phyloP scores from a whole-genome alignment of 805 yeast species.

The Starmerella bombicola region DNA sequence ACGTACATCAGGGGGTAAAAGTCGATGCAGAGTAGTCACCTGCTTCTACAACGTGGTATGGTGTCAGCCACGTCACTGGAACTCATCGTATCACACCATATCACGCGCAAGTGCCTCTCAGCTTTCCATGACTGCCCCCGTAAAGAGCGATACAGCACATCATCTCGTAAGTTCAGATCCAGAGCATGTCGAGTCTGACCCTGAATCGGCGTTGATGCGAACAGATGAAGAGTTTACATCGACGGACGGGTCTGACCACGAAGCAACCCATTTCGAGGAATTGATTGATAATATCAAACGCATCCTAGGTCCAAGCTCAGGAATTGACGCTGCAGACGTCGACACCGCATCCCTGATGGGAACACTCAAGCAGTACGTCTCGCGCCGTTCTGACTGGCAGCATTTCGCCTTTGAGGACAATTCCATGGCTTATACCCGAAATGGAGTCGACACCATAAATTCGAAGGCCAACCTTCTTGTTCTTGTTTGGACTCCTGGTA shows the following conservation, averaged over 20 bases:
- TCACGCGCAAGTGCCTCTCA: no score
- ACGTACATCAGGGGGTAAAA: no score
- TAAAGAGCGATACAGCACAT: no score
- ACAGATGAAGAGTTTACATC: not conserved
- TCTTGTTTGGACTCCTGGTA: conserved; percentile 59
- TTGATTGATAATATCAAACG: conserved; percentile 29
- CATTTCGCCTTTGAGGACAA: conserved; percentile 44
- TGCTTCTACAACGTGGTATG: no score
- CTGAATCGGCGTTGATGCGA: not conserved
- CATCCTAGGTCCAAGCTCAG: conserved; percentile 31
- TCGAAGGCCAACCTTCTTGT: conserved; percentile 54
- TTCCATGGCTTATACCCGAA: conserved; percentile 44
- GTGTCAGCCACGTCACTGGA: no score
- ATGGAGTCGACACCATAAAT: conserved; percentile 65
- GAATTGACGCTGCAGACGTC: conserved; percentile 36
- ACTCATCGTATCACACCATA: no score
- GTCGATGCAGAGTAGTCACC: no score
- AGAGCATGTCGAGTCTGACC: not conserved
- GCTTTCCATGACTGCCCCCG: no score
- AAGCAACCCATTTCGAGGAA: conserved; percentile 22
- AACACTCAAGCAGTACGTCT: conserved; percentile 38
- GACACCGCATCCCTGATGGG: conserved; percentile 36
- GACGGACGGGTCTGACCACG: not conserved
- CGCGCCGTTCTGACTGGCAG: conserved; percentile 44
- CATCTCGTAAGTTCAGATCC: no score